These are phyloP conservation scores for Podaxis mareebaensis DNA, from an alignment of 768 basidiomycete species.

Conservation along the genomic window DNA sequence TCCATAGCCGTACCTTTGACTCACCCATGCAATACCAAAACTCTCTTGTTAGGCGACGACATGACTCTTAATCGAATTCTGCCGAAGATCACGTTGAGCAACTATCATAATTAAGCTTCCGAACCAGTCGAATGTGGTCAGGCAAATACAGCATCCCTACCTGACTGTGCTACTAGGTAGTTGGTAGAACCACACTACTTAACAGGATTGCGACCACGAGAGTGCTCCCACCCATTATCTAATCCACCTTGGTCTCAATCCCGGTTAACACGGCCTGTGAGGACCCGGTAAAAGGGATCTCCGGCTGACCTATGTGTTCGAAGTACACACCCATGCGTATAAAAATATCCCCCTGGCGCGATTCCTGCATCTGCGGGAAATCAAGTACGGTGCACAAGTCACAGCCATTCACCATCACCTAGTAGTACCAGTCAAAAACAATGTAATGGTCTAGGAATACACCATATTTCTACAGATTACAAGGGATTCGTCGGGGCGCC, in stretches of 20 bases:
- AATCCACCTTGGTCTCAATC: not conserved
- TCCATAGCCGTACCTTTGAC: not conserved
- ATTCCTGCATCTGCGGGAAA: too few species aligned
- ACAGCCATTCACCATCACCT: too few species aligned
- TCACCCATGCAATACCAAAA: conserved; percentile 15
- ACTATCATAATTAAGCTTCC: not conserved
- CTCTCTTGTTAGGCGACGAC: conserved; percentile 5
- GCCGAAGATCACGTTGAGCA: not conserved
- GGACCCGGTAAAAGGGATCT: not conserved
- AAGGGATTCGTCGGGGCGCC: too few species aligned
- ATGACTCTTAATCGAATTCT: not conserved
- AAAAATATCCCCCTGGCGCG: not conserved
- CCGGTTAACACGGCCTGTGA: not conserved
- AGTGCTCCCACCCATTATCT: not conserved
- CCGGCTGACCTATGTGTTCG: not conserved
- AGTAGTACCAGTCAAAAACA: too few species aligned
- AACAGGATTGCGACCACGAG: not conserved
- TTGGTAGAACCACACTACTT: not conserved
- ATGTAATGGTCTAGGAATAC: too few species aligned
- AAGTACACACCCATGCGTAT: not conserved
- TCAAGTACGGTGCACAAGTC: too few species aligned
- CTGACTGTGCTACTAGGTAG: not conserved
- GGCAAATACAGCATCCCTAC: not conserved
- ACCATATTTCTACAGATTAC: too few species aligned
- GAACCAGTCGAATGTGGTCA: not conserved